phyloP scores from a whole-genome alignment of 2,329 filamentous ascomycete genomes.

The Botrytis aclada region DNA sequence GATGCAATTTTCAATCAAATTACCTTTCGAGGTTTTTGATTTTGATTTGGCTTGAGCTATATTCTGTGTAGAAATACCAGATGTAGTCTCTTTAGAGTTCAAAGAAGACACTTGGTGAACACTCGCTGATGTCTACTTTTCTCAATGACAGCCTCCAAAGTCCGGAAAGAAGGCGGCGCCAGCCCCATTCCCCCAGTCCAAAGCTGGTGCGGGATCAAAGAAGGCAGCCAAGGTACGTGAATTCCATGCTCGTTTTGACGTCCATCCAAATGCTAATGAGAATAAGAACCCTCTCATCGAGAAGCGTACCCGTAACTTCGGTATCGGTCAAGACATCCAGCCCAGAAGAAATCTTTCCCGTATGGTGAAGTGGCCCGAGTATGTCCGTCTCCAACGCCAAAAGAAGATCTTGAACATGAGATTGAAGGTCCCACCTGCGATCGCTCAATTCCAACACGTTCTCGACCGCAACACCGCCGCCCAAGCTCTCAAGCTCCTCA shows the following conservation, averaged over 20 bases:
- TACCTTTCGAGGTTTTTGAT: slow-evolving; percentile 40
- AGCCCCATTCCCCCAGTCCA: slow-evolving; percentile 92
- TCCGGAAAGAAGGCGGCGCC: slow-evolving; percentile 95
- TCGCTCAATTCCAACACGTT: slow-evolving; percentile 96
- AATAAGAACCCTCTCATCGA: slow-evolving; percentile 95
- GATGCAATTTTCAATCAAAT: slow-evolving; percentile 36
- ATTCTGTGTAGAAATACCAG: slow-evolving; percentile 41
- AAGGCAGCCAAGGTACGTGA: slow-evolving; percentile 90
- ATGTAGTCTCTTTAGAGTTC: slow-evolving; percentile 80
- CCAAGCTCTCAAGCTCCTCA: slow-evolving; percentile 97
- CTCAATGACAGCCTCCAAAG: slow-evolving; percentile 99
- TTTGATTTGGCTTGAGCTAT: slow-evolving; percentile 66
- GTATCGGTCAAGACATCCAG: slow-evolving; percentile 98
- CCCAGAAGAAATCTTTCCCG: slow-evolving; percentile 91
- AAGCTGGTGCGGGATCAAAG: slow-evolving; percentile 78
- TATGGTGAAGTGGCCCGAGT: slow-evolving; percentile 99
- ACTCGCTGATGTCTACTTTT: slow-evolving; percentile 96
- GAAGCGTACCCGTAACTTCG: slow-evolving; percentile 96
- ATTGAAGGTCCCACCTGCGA: slow-evolving; percentile 95
- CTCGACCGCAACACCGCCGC: slow-evolving; percentile 95
- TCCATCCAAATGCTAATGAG: slow-evolving; percentile 25
- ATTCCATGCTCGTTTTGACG: slow-evolving; percentile 17
- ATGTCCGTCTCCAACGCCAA: slow-evolving; percentile 86
- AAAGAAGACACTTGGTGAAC: slow-evolving; percentile 80
- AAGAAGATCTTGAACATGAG: slow-evolving; percentile 96